Conservation (phyloP, 192 early-diverging fungal genomes). For the Backusella morwellensis region DNA sequence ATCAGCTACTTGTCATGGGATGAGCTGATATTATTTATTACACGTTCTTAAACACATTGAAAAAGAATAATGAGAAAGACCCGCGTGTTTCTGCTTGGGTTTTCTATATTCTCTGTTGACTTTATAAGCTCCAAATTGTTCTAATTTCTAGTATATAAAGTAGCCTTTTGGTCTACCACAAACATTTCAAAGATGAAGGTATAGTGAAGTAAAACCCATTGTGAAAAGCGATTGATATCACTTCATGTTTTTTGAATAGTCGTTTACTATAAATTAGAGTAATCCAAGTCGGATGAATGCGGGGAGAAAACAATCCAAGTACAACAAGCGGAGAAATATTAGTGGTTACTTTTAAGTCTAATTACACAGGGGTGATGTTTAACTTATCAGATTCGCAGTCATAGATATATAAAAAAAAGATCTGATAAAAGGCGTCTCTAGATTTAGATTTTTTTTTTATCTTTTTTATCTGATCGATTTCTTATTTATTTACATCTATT, state of each 20-base stretch:
- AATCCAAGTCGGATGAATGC: neutral
- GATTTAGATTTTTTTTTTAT: neutral
- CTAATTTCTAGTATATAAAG: neutral
- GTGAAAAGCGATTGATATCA: neutral
- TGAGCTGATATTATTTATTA: neutral
- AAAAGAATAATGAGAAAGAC: neutral
- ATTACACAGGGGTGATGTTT: slow-evolving; percentile 10
- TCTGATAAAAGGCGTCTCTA: neutral
- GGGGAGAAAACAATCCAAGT: neutral
- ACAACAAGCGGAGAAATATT: neutral
- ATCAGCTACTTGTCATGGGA: neutral
- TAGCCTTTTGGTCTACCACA: neutral
- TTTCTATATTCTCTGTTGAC: neutral
- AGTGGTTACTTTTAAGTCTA: neutral
- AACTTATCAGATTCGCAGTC: slow-evolving; percentile 15
- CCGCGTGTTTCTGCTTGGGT: neutral
- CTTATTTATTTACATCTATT: slow-evolving; percentile 1
- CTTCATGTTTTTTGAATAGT: neutral
- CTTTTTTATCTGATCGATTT: neutral
- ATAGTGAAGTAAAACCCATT: neutral
- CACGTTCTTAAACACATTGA: neutral
- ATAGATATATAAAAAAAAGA: slow-evolving; percentile 7
- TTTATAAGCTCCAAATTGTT: neutral
- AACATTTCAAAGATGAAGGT: neutral
- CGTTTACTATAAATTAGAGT: neutral